Evolutionary conservation across 2,329 filamentous ascomycete species (phyloP), one percentile per base, ranked within the genome.

Genomic region (Davidsoniella virescens): DNA sequence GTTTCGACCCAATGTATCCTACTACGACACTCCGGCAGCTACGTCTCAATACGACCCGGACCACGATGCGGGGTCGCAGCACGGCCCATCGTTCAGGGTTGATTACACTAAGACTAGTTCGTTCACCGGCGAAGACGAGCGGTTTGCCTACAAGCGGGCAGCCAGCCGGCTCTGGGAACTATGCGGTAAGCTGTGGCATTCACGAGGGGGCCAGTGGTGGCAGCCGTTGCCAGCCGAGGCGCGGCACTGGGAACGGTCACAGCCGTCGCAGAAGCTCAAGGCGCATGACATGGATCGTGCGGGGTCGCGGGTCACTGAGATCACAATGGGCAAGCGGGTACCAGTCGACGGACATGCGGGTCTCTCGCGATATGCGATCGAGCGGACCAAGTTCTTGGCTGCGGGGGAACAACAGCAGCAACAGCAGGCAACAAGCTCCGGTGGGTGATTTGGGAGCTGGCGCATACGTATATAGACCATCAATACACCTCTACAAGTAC

Each of bases 111-210:
- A 80, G 55, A 73, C 80, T 0, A 67, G 71, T 9, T 77, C 75
- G 0, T 83, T 90, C 58, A 88, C 82, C 0, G 85, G 85, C 10
- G 82, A 88, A 60, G 85, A 90, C 61, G 84, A 90, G 62, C 70
- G 77, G 10, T 92, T 92, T 60, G 84, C 84, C 0, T 88, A 87
- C 57, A 85, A 85, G 63, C 71, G 85, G 20, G 85, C 84, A 2
- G 71, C 77, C 41, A 85, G 80, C 56, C 69, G 85, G n/a, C 66
- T 92, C 2, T 92, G 84, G 84, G 84, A 92, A 64, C 77, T 92
- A 60, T 90, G 84, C 62, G 77, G 82, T 16, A 70, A 68, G 37
- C 68, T 73, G 54, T 90, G 84, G 84, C 85, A 86, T 66, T 70
- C 71, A 2, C 66, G 82, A 44, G 43, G 44, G 2, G 52, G 48